Evolutionary conservation across 1,284 basidiomycete species (phyloP), one percentile per base, ranked within the genome.

Genomic region (Trichosporon sp.): DNA sequence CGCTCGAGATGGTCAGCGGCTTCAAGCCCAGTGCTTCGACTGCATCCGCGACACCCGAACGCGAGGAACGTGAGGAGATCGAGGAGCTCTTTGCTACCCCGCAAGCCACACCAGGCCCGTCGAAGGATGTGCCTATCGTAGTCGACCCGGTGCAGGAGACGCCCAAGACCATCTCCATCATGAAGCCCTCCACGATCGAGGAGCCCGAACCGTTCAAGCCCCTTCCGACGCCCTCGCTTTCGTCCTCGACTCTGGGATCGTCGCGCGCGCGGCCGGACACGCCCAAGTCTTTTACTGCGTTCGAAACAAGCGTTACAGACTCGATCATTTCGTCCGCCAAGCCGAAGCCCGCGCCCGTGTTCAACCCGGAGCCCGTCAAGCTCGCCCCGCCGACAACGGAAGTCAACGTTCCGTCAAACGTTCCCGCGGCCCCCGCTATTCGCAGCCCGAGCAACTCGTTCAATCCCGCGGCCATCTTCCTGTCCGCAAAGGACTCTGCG

Each of bases 401-500:
- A 10, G 14, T 51, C 48, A 10, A 8, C 59, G 14, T 63, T 6
- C 32, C 59, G 14, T 63, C 59, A 1, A 63, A 63, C 31, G 32
- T 63, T 12, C 59, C 59, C 7, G 38, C 63, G 2, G 37, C 21
- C 1, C 56, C 35, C 0, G 37, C 26, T n/a, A 21, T 31, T n/a
- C 69, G 48, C 31, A 35, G 54, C 1, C 37, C 64, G 19, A 64
- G 61, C 26, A 54, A 40, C 54, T 26, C 6, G 8, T 12, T 68
- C 37, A 70, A 76, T 68, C 51, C 71, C 8, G 43, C 68, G 0
- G 68, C 71, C 11, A 71, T 79, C 35, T 81, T 75, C 70, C 69
- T 81, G 2, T 77, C 78, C 0, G 77, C 81, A 2, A 80, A 80
- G 70, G 80, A 82, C 70, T 74, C 78, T 0, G 80, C 79, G 1